phyloP scores from a whole-genome alignment of 768 basidiomycete genomes.

The Mycena galopus region DNA sequence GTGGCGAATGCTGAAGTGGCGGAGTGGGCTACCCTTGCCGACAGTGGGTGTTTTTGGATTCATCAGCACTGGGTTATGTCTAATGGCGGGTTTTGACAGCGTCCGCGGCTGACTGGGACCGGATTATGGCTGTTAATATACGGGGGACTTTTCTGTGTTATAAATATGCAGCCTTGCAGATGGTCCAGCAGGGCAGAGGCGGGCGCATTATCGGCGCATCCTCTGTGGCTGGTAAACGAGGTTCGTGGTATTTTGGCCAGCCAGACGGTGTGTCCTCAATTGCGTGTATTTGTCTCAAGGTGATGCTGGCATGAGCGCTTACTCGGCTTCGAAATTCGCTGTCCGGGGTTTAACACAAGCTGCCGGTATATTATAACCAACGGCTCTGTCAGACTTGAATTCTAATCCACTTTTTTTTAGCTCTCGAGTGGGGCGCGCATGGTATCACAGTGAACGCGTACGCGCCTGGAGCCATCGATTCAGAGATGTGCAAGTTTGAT shows the following conservation, averaged over 20 bases:
- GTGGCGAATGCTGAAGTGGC: slow-evolving; percentile 45
- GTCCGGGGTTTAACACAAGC: slow-evolving; percentile 29
- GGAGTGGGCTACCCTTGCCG: not conserved
- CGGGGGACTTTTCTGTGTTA: slow-evolving; percentile 53
- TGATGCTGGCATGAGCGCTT: slow-evolving; percentile 26
- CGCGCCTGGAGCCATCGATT: slow-evolving; percentile 27
- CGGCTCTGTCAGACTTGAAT: not conserved
- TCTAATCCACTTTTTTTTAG: not conserved
- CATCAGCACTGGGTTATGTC: not conserved
- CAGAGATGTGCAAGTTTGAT: slow-evolving; percentile 3
- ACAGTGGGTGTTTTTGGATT: not conserved
- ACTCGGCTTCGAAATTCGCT: slow-evolving; percentile 48
- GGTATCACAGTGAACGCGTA: slow-evolving; percentile 29
- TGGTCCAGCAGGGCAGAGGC: slow-evolving; percentile 54
- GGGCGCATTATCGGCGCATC: slow-evolving; percentile 53
- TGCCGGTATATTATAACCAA: slow-evolving; percentile 5
- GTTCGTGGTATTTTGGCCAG: not conserved
- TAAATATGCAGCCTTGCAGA: slow-evolving; percentile 53
- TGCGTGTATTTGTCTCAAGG: slow-evolving; percentile 2
- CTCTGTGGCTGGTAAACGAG: slow-evolving; percentile 36
- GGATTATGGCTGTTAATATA: slow-evolving; percentile 46
- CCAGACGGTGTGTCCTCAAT: not conserved
- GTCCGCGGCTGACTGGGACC: slow-evolving; percentile 42
- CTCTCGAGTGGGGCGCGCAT: slow-evolving; percentile 14
- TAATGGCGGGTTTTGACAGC: not conserved